Percentiles rank a stretch among this genome's conserved stretches.
phyloP scores from a whole-genome alignment of 2,329 filamentous ascomycete genomes.

The Didymella pinodella region DNA sequence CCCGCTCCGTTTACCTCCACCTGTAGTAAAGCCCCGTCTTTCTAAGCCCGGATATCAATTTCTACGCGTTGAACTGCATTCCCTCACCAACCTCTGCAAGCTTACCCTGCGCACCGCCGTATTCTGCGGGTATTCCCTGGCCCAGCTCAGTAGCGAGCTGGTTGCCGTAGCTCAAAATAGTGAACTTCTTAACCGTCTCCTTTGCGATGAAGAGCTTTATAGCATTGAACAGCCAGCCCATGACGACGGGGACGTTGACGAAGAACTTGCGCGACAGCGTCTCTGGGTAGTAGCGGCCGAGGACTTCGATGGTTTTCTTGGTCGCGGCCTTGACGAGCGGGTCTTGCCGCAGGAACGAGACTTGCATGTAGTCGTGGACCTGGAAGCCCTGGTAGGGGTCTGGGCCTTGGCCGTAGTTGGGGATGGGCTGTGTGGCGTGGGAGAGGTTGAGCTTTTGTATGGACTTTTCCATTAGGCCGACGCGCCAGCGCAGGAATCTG shows the following conservation, averaged over 20 bases:
- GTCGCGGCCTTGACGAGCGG: conserved; percentile 77
- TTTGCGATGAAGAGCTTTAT: conserved; percentile 58
- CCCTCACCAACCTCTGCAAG: conserved; percentile 56
- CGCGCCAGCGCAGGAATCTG: conserved; percentile 89
- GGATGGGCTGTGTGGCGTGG: conserved; percentile 73
- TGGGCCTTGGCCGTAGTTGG: conserved; percentile 68
- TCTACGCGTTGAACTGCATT: conserved; percentile 45
- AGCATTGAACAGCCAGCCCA: conserved; percentile 74
- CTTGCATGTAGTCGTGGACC: conserved; percentile 89
- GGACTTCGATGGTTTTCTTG: conserved; percentile 81
- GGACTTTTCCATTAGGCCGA: conserved; percentile 88
- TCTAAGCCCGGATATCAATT: not conserved
- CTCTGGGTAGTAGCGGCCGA: conserved; percentile 87
- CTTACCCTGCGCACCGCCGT: conserved; percentile 75
- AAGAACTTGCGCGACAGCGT: conserved; percentile 92
- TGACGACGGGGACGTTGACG: conserved; percentile 88
- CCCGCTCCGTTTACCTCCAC: not conserved
- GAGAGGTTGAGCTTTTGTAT: conserved; percentile 76
- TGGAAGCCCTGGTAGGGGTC: conserved; percentile 93
- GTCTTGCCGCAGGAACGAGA: conserved; percentile 86
- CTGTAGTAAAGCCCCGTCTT: no score
- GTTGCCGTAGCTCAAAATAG: conserved; percentile 64
- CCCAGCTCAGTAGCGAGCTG: conserved; percentile 73
- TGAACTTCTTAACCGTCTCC: conserved; percentile 60
- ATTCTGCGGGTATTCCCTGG: conserved; percentile 73